Evolutionary conservation across 768 basidiomycete genomes (phyloP).

Genomic region (Termitomyces sp.): DNA sequence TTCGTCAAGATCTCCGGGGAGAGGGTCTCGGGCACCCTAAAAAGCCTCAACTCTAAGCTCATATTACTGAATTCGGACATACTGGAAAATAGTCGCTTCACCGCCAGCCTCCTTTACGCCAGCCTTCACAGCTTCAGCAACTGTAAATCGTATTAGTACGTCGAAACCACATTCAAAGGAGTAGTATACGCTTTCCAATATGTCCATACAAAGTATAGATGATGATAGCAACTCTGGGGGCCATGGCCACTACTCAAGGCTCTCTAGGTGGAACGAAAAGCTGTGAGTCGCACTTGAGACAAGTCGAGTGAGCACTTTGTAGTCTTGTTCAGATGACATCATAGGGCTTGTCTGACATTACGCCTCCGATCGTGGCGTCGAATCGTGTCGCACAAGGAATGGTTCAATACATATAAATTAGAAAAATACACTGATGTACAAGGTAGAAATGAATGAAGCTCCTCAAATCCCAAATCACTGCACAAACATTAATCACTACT

Average conservation of each 20-base stretch:
- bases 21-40: conserved; percentile 78
- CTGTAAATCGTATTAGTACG: conserved; percentile 28
- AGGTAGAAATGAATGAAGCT: conserved; percentile 16
- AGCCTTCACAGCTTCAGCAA: conserved; percentile 52
- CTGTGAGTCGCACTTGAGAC: not conserved
- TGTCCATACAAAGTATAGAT: conserved; percentile 78
- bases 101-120: conserved; percentile 51
- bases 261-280: not conserved
- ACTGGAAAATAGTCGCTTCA: conserved; percentile 52
- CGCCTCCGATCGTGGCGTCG: not conserved
- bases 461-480: conserved; percentile 1
- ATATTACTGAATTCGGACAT: conserved; percentile 11
- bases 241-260: conserved; percentile 22
- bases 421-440: conserved; percentile 35
- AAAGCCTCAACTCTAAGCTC: not conserved
- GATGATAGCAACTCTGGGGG: conserved; percentile 60
- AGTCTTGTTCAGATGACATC: not conserved
- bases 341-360: not conserved
- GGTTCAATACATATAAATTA: conserved; percentile 19
- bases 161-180: not conserved
- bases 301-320: not conserved
- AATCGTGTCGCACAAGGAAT: not conserved
- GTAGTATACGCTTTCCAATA: conserved; percentile 56
- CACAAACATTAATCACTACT: not conserved
- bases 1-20: conserved; percentile 57